A percentile compares a stretch with the other conserved stretches of the same genome.
These are phyloP conservation scores for Fragilariopsis cylindrus DNA, from an alignment of 108 stramenopile species.

Conservation along the genomic window DNA sequence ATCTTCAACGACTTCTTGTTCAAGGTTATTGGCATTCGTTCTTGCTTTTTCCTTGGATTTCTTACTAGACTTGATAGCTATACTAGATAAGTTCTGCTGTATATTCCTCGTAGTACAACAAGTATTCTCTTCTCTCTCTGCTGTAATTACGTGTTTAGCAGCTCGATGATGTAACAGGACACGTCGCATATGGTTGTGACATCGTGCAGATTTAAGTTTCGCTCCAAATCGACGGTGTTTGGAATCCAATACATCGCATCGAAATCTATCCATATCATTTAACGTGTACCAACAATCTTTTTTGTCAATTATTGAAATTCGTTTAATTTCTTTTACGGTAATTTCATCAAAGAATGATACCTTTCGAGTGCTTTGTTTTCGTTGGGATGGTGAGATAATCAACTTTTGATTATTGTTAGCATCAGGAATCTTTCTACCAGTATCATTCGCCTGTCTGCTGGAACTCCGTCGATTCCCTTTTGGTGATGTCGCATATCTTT, in stretches of 20 bases:
- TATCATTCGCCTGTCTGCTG: neutral
- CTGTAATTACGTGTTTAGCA: neutral
- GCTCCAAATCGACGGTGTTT: neutral
- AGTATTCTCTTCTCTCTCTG: neutral
- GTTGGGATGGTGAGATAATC: neutral
- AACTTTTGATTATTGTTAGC: neutral
- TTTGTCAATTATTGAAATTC: neutral
- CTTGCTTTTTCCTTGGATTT: neutral
- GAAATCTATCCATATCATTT: conserved; percentile 14
- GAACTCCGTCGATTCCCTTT: neutral
- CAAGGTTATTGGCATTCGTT: neutral
- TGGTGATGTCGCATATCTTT: conserved; percentile 1
- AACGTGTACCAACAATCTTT: conserved; percentile 11
- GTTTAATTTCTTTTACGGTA: neutral
- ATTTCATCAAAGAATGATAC: conserved; percentile 3
- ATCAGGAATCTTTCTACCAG: neutral
- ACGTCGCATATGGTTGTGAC: conserved; percentile 28
- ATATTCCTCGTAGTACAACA: conserved; percentile 2
- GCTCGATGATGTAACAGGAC: conserved; percentile 20
- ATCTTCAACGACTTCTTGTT: conserved; percentile 6
- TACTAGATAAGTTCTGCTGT: conserved; percentile 5
- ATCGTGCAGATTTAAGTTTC: conserved; percentile 4
- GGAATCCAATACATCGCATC: neutral
- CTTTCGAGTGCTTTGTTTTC: neutral
- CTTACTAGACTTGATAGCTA: conserved; percentile 1